Base-by-base conservation (phyloP, 2,329 filamentous ascomycete species). In the Orbilia quercus region DNA sequence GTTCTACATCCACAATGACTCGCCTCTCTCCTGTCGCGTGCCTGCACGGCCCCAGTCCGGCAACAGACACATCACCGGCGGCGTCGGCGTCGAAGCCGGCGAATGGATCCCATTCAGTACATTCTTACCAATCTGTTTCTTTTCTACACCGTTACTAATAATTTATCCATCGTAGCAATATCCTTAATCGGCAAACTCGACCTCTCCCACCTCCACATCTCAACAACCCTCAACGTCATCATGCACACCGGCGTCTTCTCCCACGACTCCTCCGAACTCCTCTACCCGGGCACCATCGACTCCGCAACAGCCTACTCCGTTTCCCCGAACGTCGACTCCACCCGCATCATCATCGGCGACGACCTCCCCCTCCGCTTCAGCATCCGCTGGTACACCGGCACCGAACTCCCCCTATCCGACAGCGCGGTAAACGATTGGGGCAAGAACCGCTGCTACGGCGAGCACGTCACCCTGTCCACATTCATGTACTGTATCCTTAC, bases 1-100 rank as follows among this genome's bases (percentile, higher is more conserved):
- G 83, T 98, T 97, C 85, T 98, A 98, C 85, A 89, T 98, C 80
- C 95, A 98, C 85, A 92, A 90, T 83, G 95, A 99, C 82, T 93
- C 92, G 16, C 95, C 95, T 7, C 85, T 98, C 54, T 89, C 92
- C 62, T 99, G 95, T 82, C 93, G 95, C 58, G 87, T 98, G 12
- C 92, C 94, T 25, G 87, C 91, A 0, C 88, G 90, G 6, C 94
- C 94, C 0, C 82, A 87, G 70, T 75, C 79, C n/a, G 62, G 79
- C 76, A 45, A 80, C 78, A 42, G 80, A 80, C 72, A 75, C 73
- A 64, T 78, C 14, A 78, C 80, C 7, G 81, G 83, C 6, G 83
- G 86, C 75, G 81, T 87, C 75, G 84, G 87, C 78, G 81, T 84
- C 34, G 80, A 87, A 6, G 85, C 85, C 55, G 73, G 67, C 28